Evolutionary conservation across 495 filamentous ascomycete species (phyloP), one percentile per base, ranked within the genome.

Genomic region (Aspergillus affinis): DNA sequence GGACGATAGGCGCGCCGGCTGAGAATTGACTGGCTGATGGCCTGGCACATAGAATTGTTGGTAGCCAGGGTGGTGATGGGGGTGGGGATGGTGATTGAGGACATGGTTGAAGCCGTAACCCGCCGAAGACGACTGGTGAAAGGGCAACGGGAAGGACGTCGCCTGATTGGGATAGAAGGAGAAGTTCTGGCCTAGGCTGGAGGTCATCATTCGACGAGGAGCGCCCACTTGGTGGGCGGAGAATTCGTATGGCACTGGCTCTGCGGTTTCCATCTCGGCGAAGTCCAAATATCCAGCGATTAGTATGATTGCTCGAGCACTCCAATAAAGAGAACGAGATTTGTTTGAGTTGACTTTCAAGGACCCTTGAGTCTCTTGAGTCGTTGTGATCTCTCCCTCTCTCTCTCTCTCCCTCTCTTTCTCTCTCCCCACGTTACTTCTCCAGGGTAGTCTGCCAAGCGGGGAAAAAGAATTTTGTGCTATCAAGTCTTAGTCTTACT

Each of bases 171-270:
- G 53, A 58, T 78, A 80, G 65, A 76, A 79, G 21, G 75, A 68
- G 41, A 72, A 71, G 59, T 58, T 69, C 54, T 74, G 72, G 50
- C 62, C 58, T 29, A 78, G 45, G 50, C 62, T 67, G 18, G 75
- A 69, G 60, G 70, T 68, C 61, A 79, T 71, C 53, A 75, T 62
- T 8, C 76, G 76, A 60, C 75, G 75, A 59, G 71, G 69, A 17
- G 67, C 67, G 19, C 74, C 74, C 47, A 78, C 65, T 23, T 62
- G 65, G 65, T 78, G 75, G 58, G 72, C 69, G 9, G 76, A 63
- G 57, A 78, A 78, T 44, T 75, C 74, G 55, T 75, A 80, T 21
- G 76, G 72, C 26, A 76, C 75, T 0, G 77, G 74, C 58, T 78
- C 76, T 47, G 72, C 68, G 19, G 77, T 73, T 57, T 80, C 77